phyloP scores from a whole-genome alignment of 2,329 filamentous ascomycete genomes.

The Pseudocercospora macadamiae region DNA sequence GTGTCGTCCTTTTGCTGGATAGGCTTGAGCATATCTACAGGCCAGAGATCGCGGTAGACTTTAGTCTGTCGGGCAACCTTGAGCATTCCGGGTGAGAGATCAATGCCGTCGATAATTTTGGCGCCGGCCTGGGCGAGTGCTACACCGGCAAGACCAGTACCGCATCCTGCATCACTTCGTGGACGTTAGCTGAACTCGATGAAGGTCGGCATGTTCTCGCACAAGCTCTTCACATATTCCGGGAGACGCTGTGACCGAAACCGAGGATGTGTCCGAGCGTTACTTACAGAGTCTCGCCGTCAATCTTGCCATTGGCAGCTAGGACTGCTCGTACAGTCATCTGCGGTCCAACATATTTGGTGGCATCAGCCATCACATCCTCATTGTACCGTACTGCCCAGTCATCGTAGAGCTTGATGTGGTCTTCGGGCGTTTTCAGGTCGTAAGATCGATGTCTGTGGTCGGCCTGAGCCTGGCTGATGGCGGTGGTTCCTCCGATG shows the following conservation, averaged over 20 bases:
- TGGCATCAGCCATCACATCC: constrained; percentile 41
- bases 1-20: constrained; percentile 45
- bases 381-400: constrained; percentile 52
- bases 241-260: background rate
- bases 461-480: constrained; percentile 1
- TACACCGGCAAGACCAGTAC: constrained; percentile 49
- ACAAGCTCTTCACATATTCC: background rate
- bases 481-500: background rate
- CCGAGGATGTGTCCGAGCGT: background rate
- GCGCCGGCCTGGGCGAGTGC: constrained; percentile 50
- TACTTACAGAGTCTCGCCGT: constrained; percentile 14
- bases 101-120: constrained; percentile 55
- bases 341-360: constrained; percentile 47
- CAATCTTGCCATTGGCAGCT: constrained; percentile 16
- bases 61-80: constrained; percentile 54
- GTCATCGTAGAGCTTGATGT: constrained; percentile 45
- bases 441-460: constrained; percentile 3
- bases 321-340: constrained; percentile 19
- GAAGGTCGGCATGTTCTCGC: too few relatives aligned
- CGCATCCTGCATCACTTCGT: constrained; percentile 11
- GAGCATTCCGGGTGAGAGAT: constrained; percentile 59
- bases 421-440: constrained; percentile 4
- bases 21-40: constrained; percentile 52
- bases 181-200: background rate
- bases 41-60: constrained; percentile 50